Percentiles rank a stretch among this genome's conserved stretches.
These are phyloP conservation scores for Vanrija sp. DNA, from an alignment of 1,284 basidiomycete genomes.

Conservation along the genomic window DNA sequence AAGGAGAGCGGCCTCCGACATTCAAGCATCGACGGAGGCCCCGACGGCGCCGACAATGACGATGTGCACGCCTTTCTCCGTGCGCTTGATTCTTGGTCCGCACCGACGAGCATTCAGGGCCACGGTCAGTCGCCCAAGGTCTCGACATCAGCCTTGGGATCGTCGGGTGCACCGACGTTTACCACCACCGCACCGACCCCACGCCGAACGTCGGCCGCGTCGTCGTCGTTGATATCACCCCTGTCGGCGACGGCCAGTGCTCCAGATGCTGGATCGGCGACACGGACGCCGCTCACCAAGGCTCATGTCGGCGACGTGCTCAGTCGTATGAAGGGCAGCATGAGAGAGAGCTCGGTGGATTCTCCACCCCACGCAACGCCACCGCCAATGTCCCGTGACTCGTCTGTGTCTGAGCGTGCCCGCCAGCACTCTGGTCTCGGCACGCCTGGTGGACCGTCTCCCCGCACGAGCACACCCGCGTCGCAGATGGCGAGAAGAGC, in stretches of 20 bases:
- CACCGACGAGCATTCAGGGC: constrained; percentile 22
- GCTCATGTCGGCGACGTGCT: constrained; percentile 43
- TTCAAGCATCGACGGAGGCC: constrained; percentile 24
- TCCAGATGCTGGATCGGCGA: constrained; percentile 3
- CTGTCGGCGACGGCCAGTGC: not conserved
- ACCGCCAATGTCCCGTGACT: not conserved
- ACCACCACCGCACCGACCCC: constrained; percentile 13
- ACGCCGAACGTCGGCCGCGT: constrained; percentile 4
- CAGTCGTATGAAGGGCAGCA: constrained; percentile 40
- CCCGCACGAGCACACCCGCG: not conserved
- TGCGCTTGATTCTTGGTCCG: constrained; percentile 42
- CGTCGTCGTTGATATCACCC: not conserved
- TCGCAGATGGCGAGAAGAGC: no score
- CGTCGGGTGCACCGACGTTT: not conserved
- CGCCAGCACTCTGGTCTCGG: no score
- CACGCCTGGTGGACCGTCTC: not conserved
- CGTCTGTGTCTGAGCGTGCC: no score
- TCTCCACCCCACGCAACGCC: not conserved
- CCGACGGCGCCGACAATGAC: constrained; percentile 32
- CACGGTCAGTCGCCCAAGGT: no score
- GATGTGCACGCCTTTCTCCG: constrained; percentile 47
- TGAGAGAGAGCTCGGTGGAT: constrained; percentile 1
- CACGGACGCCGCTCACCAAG: constrained; percentile 37
- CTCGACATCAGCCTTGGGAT: not conserved
- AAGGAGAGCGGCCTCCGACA: constrained; percentile 33